A percentile compares a stretch with the other conserved stretches of the same genome.
phyloP scores from a whole-genome alignment of 176 grass and related monocot genomes.

The Zoysia pacifica region DNA sequence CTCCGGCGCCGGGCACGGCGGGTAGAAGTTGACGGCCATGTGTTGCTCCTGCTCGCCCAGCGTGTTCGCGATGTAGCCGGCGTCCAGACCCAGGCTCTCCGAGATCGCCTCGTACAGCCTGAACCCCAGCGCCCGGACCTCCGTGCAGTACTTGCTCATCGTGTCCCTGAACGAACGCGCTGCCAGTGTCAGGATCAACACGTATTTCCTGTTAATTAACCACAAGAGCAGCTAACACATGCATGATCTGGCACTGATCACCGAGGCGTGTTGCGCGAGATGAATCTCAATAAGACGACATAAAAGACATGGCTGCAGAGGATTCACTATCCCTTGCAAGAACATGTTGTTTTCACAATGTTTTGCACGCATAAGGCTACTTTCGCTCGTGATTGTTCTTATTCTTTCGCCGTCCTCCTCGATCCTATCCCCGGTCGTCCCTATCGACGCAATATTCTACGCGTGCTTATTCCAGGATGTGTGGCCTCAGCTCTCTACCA shows the following conservation, averaged over 20 bases:
- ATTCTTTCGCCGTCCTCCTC: background rate
- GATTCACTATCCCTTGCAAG: background rate
- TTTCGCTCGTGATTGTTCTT: background rate
- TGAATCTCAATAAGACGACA: background rate
- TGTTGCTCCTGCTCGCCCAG: conserved; percentile 84
- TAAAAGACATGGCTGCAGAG: background rate
- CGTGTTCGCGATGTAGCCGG: conserved; percentile 50
- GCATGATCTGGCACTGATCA: background rate
- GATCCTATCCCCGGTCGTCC: background rate
- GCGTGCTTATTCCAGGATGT: background rate
- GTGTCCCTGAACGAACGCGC: conserved; percentile 39
- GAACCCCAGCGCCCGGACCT: conserved; percentile 68
- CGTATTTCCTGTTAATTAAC: background rate
- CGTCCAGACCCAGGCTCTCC: conserved; percentile 64
- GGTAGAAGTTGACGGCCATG: conserved; percentile 92
- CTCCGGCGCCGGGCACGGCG: conserved; percentile 68
- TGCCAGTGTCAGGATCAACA: background rate
- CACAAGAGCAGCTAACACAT: background rate
- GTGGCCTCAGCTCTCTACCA: background rate
- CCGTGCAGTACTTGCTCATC: conserved; percentile 62
- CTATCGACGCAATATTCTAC: background rate
- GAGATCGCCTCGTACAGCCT: conserved; percentile 58
- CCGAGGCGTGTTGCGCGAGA: background rate
- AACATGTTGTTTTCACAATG: background rate
- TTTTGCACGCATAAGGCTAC: background rate